Conservation (phyloP, 164 flowering plant genomes). For the Nymphaea thermarum region DNA sequence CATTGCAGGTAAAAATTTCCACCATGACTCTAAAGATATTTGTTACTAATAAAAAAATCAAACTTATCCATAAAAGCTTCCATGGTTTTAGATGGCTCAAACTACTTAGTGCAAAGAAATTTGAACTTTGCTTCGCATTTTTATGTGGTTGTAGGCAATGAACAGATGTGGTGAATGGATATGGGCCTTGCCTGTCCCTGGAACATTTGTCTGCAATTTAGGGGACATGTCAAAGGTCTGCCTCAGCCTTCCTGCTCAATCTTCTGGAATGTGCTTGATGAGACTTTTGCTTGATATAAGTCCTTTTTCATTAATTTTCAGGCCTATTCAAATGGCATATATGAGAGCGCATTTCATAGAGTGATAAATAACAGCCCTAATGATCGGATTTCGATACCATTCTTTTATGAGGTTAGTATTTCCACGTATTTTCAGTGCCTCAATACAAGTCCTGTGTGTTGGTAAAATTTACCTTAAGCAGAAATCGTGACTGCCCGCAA, state of each 20-base stretch:
- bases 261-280: neutral
- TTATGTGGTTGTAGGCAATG: slow-evolving; percentile 45
- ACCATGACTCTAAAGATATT: neutral
- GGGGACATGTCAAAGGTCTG: slow-evolving; percentile 92
- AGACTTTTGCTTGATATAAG: neutral
- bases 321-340: slow-evolving; percentile 76
- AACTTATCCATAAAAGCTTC: too few relatives aligned
- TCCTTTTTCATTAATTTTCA: slow-evolving; percentile 14
- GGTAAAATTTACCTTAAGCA: too few relatives aligned
- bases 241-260: neutral
- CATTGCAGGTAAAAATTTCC: slow-evolving; percentile 55
- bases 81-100: too few relatives aligned
- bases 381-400: slow-evolving; percentile 73
- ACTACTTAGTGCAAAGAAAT: too few relatives aligned
- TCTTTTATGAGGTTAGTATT: slow-evolving; percentile 66
- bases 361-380: slow-evolving; percentile 53
- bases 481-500: too few relatives aligned
- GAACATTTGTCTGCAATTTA: slow-evolving; percentile 92
- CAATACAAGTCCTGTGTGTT: too few relatives aligned
- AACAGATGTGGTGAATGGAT: slow-evolving; percentile 86
- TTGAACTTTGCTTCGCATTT: neutral
- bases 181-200: slow-evolving; percentile 77
- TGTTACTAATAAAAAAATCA: too few relatives aligned
- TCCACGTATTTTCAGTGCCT: too few relatives aligned
- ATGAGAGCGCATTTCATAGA: slow-evolving; percentile 78